Base-by-base conservation (phyloP, 2,329 filamentous ascomycete species). In the Neopestalotiopsis sp. region DNA sequence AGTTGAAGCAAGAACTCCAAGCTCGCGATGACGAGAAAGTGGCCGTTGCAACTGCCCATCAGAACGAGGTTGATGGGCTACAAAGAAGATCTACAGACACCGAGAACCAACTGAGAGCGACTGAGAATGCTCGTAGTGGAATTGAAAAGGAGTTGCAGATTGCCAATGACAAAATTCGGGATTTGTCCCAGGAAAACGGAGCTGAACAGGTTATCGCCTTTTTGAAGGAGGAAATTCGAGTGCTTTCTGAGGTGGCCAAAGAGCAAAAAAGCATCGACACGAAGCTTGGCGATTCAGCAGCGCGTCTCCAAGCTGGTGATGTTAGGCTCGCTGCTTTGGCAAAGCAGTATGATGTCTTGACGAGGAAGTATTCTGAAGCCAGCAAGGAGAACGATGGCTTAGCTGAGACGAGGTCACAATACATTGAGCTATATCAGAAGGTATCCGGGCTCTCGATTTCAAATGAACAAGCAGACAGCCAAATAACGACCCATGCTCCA, bases 121-220 rank as follows among this genome's bases (percentile, higher is more conserved):
- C 53, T n/a, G 65, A 67, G 40, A 42, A 38, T 14, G 28, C 56
- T 4, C 65, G 65, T 4, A 38, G 45, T 10, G 53, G 42, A 34
- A 14, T 70, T 9, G 61, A 66, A 32, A 17, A 65, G 10, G 62
- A 67, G 4, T 56, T 70, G 6, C 32, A 34, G 24, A 34, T 20
- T 24, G 66, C 66, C 42, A 58, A 38, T 7, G 42, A 65, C 20
- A 63, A 45, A 12, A 64, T 63, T 58, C 57, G 66, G 38, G 61
- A 40, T 14, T 28, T 70, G 7, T 64, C 63, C 28, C 56, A 58
- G 14, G 40, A 24, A n/a, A 34, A 61, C 34, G 57, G 40, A 20
- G 20, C 24, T 14, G 53, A 58, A 30, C 53, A 64, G 20, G 34
- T 67, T 20, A 40, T 17, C 17, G 42, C 34, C 7, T 59, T 69